Percentiles rank a stretch among this genome's conserved stretches.
Conservation (phyloP, 2,329 filamentous ascomycete genomes). For the Xylariales sp. region DNA sequence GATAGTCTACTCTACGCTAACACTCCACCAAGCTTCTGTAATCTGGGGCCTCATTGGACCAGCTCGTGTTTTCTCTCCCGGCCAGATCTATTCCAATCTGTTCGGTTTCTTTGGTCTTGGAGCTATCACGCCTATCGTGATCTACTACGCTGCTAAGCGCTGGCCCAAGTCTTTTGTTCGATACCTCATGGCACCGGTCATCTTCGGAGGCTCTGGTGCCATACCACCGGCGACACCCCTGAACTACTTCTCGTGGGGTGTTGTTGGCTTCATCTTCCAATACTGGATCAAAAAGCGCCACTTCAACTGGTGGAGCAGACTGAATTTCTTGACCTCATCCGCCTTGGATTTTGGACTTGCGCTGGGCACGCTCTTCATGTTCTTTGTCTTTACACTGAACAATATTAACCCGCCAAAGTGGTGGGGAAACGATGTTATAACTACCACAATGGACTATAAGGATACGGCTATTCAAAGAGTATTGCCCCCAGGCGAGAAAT, state of each 20-base stretch:
- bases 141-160: slow-evolving; percentile 45
- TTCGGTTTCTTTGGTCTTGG: slow-evolving; percentile 57
- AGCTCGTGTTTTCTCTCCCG: slow-evolving; percentile 58
- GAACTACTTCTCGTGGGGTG: slow-evolving; percentile 70
- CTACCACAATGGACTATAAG: slow-evolving; percentile 56
- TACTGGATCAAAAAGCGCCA: slow-evolving; percentile 59
- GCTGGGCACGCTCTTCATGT: slow-evolving; percentile 63
- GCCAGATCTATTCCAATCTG: slow-evolving; percentile 56
- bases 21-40: slow-evolving; percentile 45
- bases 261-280: slow-evolving; percentile 69
- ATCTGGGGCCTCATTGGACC: slow-evolving; percentile 67
- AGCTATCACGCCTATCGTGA: slow-evolving; percentile 44
- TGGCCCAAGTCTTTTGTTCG: slow-evolving; percentile 46
- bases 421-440: slow-evolving; percentile 63
- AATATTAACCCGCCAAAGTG: slow-evolving; percentile 59
- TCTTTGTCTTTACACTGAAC: slow-evolving; percentile 64
- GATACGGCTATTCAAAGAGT: slow-evolving; percentile 54
- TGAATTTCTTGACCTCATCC: slow-evolving; percentile 69
- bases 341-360: slow-evolving; percentile 67
- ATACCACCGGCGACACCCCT: slow-evolving; percentile 67
- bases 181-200: slow-evolving; percentile 57
- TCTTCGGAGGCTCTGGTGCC: slow-evolving; percentile 54
- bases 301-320: slow-evolving; percentile 67
- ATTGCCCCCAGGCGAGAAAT: slow-evolving; percentile 50
- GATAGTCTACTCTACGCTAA: not conserved